Evolutionary conservation across 2,329 filamentous ascomycete genomes (phyloP), one percentile per base, ranked within the genome.

Genomic region (Aureobasidium musti): DNA sequence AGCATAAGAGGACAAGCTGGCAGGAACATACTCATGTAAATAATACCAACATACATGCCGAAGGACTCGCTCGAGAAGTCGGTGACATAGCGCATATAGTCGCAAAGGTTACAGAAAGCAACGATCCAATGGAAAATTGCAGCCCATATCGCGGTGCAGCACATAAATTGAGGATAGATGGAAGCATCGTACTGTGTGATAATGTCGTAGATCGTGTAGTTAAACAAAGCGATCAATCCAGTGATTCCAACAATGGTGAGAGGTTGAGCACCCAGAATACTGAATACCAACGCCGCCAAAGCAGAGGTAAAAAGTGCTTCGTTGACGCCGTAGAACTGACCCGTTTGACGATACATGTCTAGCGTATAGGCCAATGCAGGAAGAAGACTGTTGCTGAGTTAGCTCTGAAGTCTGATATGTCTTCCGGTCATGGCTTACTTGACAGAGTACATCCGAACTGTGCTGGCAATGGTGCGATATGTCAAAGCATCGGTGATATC

Each of bases 151-250:
- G 79, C 81, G 0, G 50, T 84, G 21, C 45, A 49, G 3, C 21
- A 26, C 45, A 49, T 26, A 23, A 49, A 49, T 11, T 49, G 21
- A 13, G 45, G 45, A 14, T 49, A 49, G 6, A 49, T 26, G 8
- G 21, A 13, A 2, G 45, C 45, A 5, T 28, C 82, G 67, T 85
- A 80, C 11, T 76, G 75, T 28, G 74, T 74, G 52, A 85, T 78
- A 65, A 86, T 86, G 67, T 86, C 82, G 73, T 84, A 86, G 68
- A 85, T 85, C 28, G 84, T 87, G 71, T 84, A 86, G 71, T 86
- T 86, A 77, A 87, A 86, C 56, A 77, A 63, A 6, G 79, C 80
- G 43, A 84, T 84, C 30, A 83, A 73, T 67, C 84, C 84, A 5
- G 83, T 86, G 41, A 86, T 82, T 5, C 84, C 84, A 19, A 86